These are phyloP conservation scores for Macrophomina phaseolina DNA, from an alignment of 2,329 filamentous ascomycete genomes.

Conservation along the genomic window DNA sequence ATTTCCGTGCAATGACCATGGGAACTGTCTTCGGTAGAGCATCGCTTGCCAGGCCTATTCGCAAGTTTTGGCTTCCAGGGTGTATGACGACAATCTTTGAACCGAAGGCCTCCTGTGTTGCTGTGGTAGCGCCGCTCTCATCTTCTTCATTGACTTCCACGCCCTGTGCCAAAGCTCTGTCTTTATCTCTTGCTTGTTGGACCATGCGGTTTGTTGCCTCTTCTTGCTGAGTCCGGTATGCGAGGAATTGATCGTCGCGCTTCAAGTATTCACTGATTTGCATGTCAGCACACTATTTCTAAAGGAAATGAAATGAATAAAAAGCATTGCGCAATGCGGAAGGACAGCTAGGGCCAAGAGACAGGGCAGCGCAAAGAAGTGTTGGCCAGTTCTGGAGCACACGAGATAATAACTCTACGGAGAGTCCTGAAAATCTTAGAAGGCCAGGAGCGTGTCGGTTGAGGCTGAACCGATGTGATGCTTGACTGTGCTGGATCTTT, in stretches of 20 bases:
- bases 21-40: constrained; percentile 92
- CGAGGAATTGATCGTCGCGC: constrained; percentile 93
- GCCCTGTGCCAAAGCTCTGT: constrained; percentile 77
- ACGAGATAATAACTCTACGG: too few relatives aligned
- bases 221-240: constrained; percentile 85
- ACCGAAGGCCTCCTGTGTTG: constrained; percentile 65
- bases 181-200: constrained; percentile 84
- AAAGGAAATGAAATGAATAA: background rate
- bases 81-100: constrained; percentile 96
- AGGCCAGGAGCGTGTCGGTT: too few relatives aligned
- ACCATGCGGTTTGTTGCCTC: constrained; percentile 83
- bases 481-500: too few relatives aligned
- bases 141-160: constrained; percentile 38
- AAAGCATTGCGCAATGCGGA: background rate
- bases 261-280: constrained; percentile 87
- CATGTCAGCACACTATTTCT: background rate
- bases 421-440: background rate
- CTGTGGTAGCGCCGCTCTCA: constrained; percentile 38
- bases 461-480: too few relatives aligned
- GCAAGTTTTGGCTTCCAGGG: constrained; percentile 90
- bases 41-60: constrained; percentile 94
- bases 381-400: background rate
- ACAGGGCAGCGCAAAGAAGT: background rate
- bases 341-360: background rate
- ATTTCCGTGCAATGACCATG: constrained; percentile 86